A percentile compares a stretch with the other conserved stretches of the same genome.
Conservation (phyloP, 345 rosid species). For the Sonneratia caseolaris region DNA sequence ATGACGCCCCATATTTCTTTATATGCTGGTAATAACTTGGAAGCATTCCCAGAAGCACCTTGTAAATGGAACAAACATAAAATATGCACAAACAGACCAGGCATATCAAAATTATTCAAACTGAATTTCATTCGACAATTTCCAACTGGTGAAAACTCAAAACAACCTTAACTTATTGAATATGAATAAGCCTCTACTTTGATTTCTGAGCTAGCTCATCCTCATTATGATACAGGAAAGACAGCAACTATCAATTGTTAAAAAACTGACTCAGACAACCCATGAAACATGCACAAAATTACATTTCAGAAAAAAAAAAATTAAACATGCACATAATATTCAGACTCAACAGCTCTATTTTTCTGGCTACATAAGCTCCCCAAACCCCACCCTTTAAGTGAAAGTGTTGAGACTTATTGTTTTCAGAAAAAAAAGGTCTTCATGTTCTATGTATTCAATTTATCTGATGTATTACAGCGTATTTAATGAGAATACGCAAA, state of each 20-base stretch:
- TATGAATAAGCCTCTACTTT: background rate
- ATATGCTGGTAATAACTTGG: slow-evolving; percentile 35
- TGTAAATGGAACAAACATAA: slow-evolving; percentile 6
- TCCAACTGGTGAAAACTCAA: background rate
- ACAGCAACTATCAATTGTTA: no score
- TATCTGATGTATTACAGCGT: background rate
- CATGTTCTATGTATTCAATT: background rate
- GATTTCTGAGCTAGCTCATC: no score
- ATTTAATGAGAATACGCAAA: background rate
- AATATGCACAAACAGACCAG: background rate
- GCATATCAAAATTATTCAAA: background rate
- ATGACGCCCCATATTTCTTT: slow-evolving; percentile 21
- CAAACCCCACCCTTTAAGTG: background rate
- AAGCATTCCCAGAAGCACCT: slow-evolving; percentile 34
- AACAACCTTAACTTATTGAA: background rate
- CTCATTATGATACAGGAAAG: no score
- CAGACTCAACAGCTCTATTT: background rate
- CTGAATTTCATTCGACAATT: background rate
- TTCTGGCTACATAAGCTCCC: background rate
- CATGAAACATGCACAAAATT: no score
- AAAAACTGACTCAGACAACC: no score
- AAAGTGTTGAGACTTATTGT: background rate
- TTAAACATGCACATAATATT: no score
- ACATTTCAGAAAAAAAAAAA: no score
- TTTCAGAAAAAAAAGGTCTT: background rate